phyloP scores from a whole-genome alignment of 331 rosid genomes.

The Stylosanthes scabra region DNA sequence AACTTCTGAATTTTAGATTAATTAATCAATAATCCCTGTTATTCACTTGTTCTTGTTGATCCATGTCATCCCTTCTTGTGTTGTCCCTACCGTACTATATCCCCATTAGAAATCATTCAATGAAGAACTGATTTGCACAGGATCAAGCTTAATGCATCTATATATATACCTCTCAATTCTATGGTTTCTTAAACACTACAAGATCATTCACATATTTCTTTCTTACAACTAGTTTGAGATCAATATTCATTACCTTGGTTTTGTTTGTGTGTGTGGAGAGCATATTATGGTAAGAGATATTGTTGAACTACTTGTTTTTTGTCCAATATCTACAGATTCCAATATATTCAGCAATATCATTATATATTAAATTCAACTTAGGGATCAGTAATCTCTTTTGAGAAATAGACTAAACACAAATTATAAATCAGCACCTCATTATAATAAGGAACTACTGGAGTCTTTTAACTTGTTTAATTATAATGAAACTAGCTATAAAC shows the following conservation, averaged over 20 bases:
- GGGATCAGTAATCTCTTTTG: background rate
- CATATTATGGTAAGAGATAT: background rate
- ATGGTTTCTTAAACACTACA: slow-evolving; percentile 16
- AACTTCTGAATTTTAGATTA: too few species aligned
- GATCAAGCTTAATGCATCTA: slow-evolving; percentile 1
- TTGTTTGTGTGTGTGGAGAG: background rate
- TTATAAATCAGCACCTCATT: background rate
- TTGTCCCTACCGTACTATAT: background rate
- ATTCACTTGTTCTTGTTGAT: too few species aligned
- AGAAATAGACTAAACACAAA: background rate
- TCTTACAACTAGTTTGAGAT: background rate
- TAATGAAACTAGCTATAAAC: background rate
- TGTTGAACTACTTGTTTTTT: background rate
- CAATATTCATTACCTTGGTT: background rate
- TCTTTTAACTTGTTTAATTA: background rate
- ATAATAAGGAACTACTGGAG: background rate
- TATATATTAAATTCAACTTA: background rate
- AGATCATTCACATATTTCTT: background rate
- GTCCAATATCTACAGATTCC: background rate
- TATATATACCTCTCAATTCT: slow-evolving; percentile 28
- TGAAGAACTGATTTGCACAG: background rate
- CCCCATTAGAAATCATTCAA: background rate
- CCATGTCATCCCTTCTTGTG: slow-evolving; percentile 43
- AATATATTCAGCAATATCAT: background rate
- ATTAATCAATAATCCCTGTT: too few species aligned